A percentile compares a stretch with the other conserved stretches of the same genome.
Evolutionary conservation across 805 yeast genomes (phyloP).

Genomic region (Pichia cephalocereana): DNA sequence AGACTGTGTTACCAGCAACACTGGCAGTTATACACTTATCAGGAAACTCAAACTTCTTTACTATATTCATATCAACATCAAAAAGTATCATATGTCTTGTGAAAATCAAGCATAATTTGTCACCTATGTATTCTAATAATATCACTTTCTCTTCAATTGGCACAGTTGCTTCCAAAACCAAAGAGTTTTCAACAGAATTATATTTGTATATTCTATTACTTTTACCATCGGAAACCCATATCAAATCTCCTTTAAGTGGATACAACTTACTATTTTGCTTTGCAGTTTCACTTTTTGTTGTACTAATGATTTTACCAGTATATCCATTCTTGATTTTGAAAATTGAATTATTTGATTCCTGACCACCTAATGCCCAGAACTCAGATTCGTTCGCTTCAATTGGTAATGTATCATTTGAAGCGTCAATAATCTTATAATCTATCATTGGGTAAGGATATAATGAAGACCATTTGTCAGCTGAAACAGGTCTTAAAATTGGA

Average conservation of each 20-base stretch:
- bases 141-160: not conserved
- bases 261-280: not conserved
- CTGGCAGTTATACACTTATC: not conserved
- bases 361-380: slow-evolving; percentile 24
- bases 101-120: not conserved
- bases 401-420: slow-evolving; percentile 7
- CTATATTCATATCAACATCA: not conserved
- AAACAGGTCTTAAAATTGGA: slow-evolving; percentile 13
- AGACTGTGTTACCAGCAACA: not conserved
- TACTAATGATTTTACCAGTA: not conserved
- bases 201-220: not conserved
- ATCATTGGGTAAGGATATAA: slow-evolving; percentile 21
- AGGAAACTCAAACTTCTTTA: not conserved
- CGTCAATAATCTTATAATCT: slow-evolving; percentile 16
- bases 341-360: slow-evolving; percentile 18
- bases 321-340: slow-evolving; percentile 19
- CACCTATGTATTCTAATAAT: not conserved
- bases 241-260: not conserved
- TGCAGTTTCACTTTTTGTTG: no score
- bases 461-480: slow-evolving; percentile 12
- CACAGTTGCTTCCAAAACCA: no score
- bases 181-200: not conserved
- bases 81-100: not conserved
- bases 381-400: slow-evolving; percentile 16
- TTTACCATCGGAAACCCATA: not conserved